Base-by-base conservation (phyloP, 2,329 filamentous ascomycete genomes). In the Epichloe glyceriae region DNA sequence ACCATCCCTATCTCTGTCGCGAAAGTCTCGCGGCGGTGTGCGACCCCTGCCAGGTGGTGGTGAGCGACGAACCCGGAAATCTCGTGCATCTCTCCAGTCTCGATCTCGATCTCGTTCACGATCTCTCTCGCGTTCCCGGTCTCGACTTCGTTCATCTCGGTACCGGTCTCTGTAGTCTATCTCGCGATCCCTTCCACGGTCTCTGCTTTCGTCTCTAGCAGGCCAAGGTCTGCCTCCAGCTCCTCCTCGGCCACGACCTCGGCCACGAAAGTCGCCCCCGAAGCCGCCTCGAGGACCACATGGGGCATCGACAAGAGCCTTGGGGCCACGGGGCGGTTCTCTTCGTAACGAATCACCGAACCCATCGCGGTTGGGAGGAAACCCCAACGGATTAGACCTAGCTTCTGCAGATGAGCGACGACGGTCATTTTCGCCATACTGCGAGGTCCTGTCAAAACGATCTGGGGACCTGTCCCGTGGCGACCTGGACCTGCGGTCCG, bases 261-360 rank as follows among this genome's bases (percentile, higher is more conserved):
- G 63, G 52, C 73, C 73, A 55, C 79, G 73, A 58, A 82, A 83
- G 49, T 88, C 85, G 22, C 79, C 75, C 3, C 71, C 70, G 61
- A 83, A 86, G 8, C 79, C 80, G 52, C 82, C 83, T 52, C 86
- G 77, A 14, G 82, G 83, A 33, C 81, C 82, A 55, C 76, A 79
- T n/a, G 80, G 77, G 33, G 79, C 70, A 54, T 91, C 86, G 53
- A 85, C 77, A 52, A 89, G 71, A 4, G 86, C 87, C 65, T 90
- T 88, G 11, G 89, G 88, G 0, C 86, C 89, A 51, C 88, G 78
- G 3, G 89, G 89, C 2, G 86, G 83, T 55, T 94, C 87, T 56
- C 84, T 76, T 33, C 71, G 64, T 63, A 75, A 56, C 57, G 74
- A 62, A 58, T 81, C 78, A 50, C 75, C 73, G 55, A 81, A 82